phyloP scores from a whole-genome alignment of 345 rosid genomes.

The Sisymbrium irio region DNA sequence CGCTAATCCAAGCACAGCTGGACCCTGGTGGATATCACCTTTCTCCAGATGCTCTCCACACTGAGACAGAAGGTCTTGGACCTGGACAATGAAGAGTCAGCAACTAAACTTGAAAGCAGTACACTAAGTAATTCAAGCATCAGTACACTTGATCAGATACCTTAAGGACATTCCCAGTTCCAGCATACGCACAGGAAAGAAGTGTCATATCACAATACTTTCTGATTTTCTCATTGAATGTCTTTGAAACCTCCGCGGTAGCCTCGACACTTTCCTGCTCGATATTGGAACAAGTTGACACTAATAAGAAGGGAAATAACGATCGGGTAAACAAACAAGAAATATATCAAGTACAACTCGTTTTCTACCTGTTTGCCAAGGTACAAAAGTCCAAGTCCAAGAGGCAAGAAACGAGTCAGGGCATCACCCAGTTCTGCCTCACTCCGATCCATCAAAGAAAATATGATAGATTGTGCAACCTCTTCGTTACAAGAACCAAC shows the following conservation, averaged over 20 bases:
- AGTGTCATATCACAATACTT: constrained; percentile 89
- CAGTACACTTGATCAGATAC: constrained; percentile 39
- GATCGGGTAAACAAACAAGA: constrained; percentile 12
- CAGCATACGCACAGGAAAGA: constrained; percentile 96
- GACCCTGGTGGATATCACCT: constrained; percentile 86
- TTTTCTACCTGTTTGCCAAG: constrained; percentile 88
- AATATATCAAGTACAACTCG: not conserved
- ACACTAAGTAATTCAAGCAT: constrained; percentile 15
- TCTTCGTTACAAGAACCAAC: constrained; percentile 97
- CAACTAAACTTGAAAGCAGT: constrained; percentile 10
- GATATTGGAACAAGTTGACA: constrained; percentile 16
- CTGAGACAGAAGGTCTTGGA: constrained; percentile 84
- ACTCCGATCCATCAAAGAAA: constrained; percentile 80
- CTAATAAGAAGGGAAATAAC: constrained; percentile 17
- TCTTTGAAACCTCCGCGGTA: constrained; percentile 92
- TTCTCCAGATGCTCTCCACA: constrained; percentile 90
- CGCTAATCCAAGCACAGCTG: constrained; percentile 97
- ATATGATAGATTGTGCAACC: constrained; percentile 86
- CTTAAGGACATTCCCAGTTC: constrained; percentile 97
- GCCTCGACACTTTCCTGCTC: constrained; percentile 89
- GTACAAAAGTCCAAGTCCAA: constrained; percentile 93
- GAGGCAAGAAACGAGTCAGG: constrained; percentile 77
- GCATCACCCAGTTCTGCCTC: constrained; percentile 86
- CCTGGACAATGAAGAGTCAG: constrained; percentile 46
- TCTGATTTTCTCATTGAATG: constrained; percentile 86